Percentiles rank a stretch among this genome's conserved stretches.
These are phyloP conservation scores for Skeletonema potamos DNA, from an alignment of 108 stramenopile species.

Conservation along the genomic window DNA sequence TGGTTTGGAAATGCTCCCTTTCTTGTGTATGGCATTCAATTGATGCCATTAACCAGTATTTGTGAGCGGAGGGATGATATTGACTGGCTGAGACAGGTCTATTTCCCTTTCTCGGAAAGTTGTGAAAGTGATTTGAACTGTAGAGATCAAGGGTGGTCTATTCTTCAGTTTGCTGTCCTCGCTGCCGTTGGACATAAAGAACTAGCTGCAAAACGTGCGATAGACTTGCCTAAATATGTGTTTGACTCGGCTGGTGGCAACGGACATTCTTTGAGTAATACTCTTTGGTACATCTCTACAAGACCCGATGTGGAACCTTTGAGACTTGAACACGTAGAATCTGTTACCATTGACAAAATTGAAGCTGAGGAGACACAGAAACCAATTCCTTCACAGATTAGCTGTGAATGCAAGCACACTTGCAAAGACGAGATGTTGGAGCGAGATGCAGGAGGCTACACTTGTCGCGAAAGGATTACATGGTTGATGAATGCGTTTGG, in stretches of 20 bases:
- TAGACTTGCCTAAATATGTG: slow-evolving; percentile 46
- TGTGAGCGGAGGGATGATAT: slow-evolving; percentile 81
- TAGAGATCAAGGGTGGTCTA: slow-evolving; percentile 62
- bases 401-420: slow-evolving; percentile 52
- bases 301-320: slow-evolving; percentile 52
- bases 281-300: slow-evolving; percentile 73
- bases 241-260: slow-evolving; percentile 67
- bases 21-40: slow-evolving; percentile 82
- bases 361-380: slow-evolving; percentile 12
- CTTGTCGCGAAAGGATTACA: slow-evolving; percentile 59
- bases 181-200: slow-evolving; percentile 71
- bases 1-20: slow-evolving; percentile 69
- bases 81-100: slow-evolving; percentile 82
- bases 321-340: slow-evolving; percentile 2
- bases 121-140: slow-evolving; percentile 61
- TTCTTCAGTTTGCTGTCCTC: slow-evolving; percentile 62
- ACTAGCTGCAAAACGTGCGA: slow-evolving; percentile 45
- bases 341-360: not conserved
- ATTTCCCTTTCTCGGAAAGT: slow-evolving; percentile 70
- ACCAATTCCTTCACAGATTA: slow-evolving; percentile 29
- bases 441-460: slow-evolving; percentile 43
- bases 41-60: slow-evolving; percentile 84
- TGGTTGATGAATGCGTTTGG: slow-evolving; percentile 49
- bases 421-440: slow-evolving; percentile 57
- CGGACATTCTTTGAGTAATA: slow-evolving; percentile 70